These are phyloP conservation scores for Claviceps pazoutovae DNA, from an alignment of 2,329 filamentous ascomycete genomes.

Conservation along the genomic window DNA sequence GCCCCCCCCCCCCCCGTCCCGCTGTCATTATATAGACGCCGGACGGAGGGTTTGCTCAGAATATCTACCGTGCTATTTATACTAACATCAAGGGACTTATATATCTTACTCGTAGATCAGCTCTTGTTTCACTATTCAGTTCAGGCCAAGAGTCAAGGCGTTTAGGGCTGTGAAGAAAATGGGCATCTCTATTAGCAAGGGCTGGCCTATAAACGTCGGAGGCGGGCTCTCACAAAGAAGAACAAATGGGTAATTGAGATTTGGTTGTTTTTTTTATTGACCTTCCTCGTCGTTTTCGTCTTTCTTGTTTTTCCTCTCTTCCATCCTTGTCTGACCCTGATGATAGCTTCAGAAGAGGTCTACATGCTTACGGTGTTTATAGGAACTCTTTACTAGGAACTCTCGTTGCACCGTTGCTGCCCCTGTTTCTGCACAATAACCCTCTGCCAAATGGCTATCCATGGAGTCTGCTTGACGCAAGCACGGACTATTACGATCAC, in stretches of 20 bases:
- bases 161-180: not conserved
- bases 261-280: not conserved
- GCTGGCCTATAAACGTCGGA: not conserved
- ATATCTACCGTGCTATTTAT: not conserved
- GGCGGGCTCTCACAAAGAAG: slow-evolving; percentile 17
- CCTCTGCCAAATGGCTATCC: slow-evolving; percentile 35
- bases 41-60: not conserved
- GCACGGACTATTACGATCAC: slow-evolving; percentile 35
- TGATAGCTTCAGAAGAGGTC: not conserved
- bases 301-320: not conserved
- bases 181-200: not conserved
- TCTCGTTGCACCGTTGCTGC: slow-evolving; percentile 21
- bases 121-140: not conserved
- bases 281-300: not conserved
- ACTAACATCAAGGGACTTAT: not conserved
- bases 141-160: not conserved
- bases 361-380: not conserved
- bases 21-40: too few species aligned
- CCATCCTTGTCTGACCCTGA: not conserved
- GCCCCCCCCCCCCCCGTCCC: too few species aligned
- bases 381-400: slow-evolving; percentile 29
- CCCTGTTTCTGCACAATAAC: slow-evolving; percentile 33
- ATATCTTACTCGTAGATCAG: not conserved
- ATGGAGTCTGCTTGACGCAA: slow-evolving; percentile 32
- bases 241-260: slow-evolving; percentile 25